These are phyloP conservation scores for Blastocystis sp. DNA, from an alignment of 352 stramenopile species.

Conservation along the genomic window DNA sequence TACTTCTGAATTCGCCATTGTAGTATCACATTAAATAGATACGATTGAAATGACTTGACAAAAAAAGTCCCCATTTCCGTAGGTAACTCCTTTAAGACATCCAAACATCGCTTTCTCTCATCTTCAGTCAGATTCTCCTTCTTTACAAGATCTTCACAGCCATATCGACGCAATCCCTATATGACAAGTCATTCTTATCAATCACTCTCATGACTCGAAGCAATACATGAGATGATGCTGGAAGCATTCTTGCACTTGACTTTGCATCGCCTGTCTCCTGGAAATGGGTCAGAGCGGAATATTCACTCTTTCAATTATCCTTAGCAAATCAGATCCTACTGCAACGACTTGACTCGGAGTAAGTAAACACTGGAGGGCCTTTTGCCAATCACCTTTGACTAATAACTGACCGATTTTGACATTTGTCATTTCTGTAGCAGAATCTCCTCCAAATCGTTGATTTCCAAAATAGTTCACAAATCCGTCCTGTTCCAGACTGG, in stretches of 20 bases:
- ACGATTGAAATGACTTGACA: conserved; percentile 26
- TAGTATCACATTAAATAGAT: background rate
- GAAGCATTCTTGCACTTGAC: background rate
- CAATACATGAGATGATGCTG: background rate
- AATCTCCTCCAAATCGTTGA: background rate
- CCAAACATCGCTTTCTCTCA: background rate
- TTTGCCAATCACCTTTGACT: background rate
- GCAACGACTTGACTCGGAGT: background rate
- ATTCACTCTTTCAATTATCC: background rate
- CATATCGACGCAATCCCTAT: background rate
- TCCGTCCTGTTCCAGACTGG: background rate
- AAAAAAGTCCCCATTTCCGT: background rate
- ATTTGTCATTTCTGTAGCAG: too few relatives aligned
- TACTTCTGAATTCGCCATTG: background rate
- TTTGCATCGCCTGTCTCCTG: background rate
- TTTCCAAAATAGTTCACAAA: conserved; percentile 45
- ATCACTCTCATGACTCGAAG: background rate
- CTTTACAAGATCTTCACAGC: background rate
- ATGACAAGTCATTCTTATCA: background rate
- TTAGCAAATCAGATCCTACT: background rate
- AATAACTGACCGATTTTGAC: background rate
- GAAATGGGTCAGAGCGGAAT: background rate
- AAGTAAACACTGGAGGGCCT: background rate
- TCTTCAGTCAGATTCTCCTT: background rate
- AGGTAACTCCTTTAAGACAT: background rate